These are phyloP conservation scores for Ambrosia trifida DNA, from an alignment of 129 eudicot species.

Conservation along the genomic window DNA sequence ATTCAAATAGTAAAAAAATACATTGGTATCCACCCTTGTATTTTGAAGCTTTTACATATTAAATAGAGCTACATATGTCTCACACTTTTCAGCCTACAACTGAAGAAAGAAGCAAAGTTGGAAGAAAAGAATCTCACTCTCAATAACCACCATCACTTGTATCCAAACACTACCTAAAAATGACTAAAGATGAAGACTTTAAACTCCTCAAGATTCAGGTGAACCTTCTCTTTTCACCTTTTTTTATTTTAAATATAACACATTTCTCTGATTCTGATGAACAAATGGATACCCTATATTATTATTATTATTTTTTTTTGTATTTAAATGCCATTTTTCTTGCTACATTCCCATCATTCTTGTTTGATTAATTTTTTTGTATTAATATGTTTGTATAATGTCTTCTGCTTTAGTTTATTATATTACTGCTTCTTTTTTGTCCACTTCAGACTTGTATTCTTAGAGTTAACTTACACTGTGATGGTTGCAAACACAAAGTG, in stretches of 20 bases:
- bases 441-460: slow-evolving; percentile 52
- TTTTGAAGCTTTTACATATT: slow-evolving; percentile 23
- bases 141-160: slow-evolving; percentile 34
- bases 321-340: not conserved
- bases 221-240: slow-evolving; percentile 22
- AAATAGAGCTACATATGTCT: slow-evolving; percentile 25
- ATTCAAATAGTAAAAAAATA: not conserved
- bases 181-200: slow-evolving; percentile 91
- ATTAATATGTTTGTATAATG: not conserved
- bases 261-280: slow-evolving; percentile 1
- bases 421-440: slow-evolving; percentile 24
- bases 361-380: not conserved
- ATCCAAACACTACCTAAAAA: slow-evolving; percentile 38
- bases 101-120: slow-evolving; percentile 7
- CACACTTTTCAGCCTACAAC: slow-evolving; percentile 32
- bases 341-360: slow-evolving; percentile 12
- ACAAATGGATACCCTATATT: too few species aligned
- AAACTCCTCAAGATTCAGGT: slow-evolving; percentile 98
- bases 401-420: not conserved
- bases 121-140: slow-evolving; percentile 20
- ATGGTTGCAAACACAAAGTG: slow-evolving; percentile 74
- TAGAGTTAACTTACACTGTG: slow-evolving; percentile 69
- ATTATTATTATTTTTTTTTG: too few species aligned
- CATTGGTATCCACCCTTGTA: slow-evolving; percentile 19
- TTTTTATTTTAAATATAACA: not conserved